Base-by-base conservation (phyloP, 148 eudicot genomes). In the Amaranthus palmeri region DNA sequence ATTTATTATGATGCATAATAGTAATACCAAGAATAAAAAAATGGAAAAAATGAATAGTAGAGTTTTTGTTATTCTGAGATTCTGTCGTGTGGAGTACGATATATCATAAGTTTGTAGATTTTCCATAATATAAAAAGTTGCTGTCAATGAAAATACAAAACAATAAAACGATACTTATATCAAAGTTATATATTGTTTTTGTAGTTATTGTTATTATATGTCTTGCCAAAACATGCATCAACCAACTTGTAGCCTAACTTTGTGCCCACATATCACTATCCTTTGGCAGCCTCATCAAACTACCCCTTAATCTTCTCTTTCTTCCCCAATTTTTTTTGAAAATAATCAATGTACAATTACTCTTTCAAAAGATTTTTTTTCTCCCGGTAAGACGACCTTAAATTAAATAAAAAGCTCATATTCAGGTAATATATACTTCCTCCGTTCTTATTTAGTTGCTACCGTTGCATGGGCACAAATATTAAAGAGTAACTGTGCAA, bases 251-350 rank as follows among this genome's bases (percentile, higher is more conserved):
- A 25, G 49, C 59, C 41, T 41, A 58, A 47, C 10, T 1, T 10
- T 25, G 74, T 71, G 66, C 66, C 65, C 73, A 71, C 65, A 71
- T 10, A 59, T 71, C 74, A 59, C 46, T 55, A 58, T 59, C 57
- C 60, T 65, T 60, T 59, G 47, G 66, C 54, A 17, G 47, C 71
- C 57, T 53, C 17, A 68, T 54, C 15, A 54, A 54, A 14, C 36
- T 25, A 47, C 8, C 49, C 10, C 17, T 10, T 62, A 5, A 12
- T 62, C 43, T 13, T 44, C 41, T 17, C 18, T 45, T 43, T 64
- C 63, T 25, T 58, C 1, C 42, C 41, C 9, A 12, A 57, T 57
- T 10, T 44, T 62, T 62, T 62, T 25, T 44, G 36, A 25, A 0
- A 25, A 25, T 25, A 25, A 25, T 25, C 1, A 25, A 25, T 1